phyloP scores from a whole-genome alignment of 2,329 filamentous ascomycete genomes.

The Magnaporthiopsis poae region DNA sequence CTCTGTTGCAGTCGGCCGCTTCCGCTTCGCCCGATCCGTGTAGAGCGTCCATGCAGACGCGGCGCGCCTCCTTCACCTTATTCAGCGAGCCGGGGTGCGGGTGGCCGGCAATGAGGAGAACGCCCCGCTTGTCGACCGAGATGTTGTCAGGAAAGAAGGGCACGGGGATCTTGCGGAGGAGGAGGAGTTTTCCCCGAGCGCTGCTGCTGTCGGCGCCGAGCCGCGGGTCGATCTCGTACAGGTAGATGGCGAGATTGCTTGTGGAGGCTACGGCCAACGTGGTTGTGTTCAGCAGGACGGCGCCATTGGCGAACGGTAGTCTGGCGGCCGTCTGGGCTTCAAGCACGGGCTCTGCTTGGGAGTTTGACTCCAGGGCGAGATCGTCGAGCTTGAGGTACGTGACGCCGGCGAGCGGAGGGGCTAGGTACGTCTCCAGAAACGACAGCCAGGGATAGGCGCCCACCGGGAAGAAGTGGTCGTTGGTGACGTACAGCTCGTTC shows the following conservation, averaged over 20 bases:
- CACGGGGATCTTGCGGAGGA: constrained; percentile 14
- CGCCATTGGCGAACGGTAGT: constrained; percentile 31
- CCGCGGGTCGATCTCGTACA: constrained; percentile 19
- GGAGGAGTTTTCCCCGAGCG: constrained; percentile 1
- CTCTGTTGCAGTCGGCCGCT: not conserved
- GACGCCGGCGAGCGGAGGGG: constrained; percentile 19
- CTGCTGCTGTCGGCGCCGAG: constrained; percentile 1
- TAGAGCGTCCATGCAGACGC: constrained; percentile 24
- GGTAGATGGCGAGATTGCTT: constrained; percentile 18
- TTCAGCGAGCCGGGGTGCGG: constrained; percentile 24
- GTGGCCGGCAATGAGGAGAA: constrained; percentile 31
- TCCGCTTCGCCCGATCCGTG: not conserved
- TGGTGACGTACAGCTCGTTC: constrained; percentile 31
- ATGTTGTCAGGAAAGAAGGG: constrained; percentile 34
- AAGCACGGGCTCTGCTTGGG: constrained; percentile 13
- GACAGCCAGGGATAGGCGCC: constrained; percentile 18
- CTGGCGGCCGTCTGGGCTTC: constrained; percentile 21
- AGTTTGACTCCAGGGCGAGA: not conserved
- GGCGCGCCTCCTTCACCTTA: constrained; percentile 23
- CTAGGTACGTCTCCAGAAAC: constrained; percentile 25
- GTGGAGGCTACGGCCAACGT: constrained; percentile 30
- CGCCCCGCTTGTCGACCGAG: constrained; percentile 19
- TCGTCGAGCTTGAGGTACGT: constrained; percentile 23
- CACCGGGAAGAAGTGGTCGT: constrained; percentile 27
- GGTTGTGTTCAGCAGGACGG: constrained; percentile 28